Percentiles rank a stretch among this genome's conserved stretches.
phyloP scores from a whole-genome alignment of 441 rosid species.

The Kokia cookei region DNA sequence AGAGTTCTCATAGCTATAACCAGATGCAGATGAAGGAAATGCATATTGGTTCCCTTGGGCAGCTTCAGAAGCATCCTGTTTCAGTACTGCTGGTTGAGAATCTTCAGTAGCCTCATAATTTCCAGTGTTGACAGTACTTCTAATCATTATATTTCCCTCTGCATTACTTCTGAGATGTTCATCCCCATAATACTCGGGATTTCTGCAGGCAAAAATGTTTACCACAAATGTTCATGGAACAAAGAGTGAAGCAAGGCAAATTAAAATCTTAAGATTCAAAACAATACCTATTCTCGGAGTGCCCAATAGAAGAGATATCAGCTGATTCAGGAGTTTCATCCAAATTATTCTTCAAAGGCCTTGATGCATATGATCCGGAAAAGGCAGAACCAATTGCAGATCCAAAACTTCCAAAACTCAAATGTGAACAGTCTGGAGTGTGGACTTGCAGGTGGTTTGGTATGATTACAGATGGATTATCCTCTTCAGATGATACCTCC shows the following conservation, averaged over 20 bases:
- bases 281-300: constrained; percentile 58
- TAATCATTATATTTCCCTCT: constrained; percentile 50
- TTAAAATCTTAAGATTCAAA: neutral
- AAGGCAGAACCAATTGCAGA: constrained; percentile 41
- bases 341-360: constrained; percentile 48
- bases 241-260: neutral
- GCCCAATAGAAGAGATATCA: constrained; percentile 44
- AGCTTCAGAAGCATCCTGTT: constrained; percentile 57
- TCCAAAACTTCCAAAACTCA: constrained; percentile 97
- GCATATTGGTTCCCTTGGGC: constrained; percentile 58
- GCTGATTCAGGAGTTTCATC: constrained; percentile 54
- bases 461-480: constrained; percentile 71
- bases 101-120: constrained; percentile 59
- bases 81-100: constrained; percentile 56
- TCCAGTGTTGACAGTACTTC: constrained; percentile 39
- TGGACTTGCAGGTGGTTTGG: constrained; percentile 91
- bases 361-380: constrained; percentile 48
- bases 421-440: constrained; percentile 72
- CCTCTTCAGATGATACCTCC: constrained; percentile 48
- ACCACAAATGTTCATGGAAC: neutral
- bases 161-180: constrained; percentile 54
- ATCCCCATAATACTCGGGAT: constrained; percentile 68
- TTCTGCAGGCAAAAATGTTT: constrained; percentile 36
- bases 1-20: constrained; percentile 51
- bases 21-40: constrained; percentile 62